phyloP scores from a whole-genome alignment of 2,329 filamentous ascomycete genomes.

The Aspergillus brasiliensis region DNA sequence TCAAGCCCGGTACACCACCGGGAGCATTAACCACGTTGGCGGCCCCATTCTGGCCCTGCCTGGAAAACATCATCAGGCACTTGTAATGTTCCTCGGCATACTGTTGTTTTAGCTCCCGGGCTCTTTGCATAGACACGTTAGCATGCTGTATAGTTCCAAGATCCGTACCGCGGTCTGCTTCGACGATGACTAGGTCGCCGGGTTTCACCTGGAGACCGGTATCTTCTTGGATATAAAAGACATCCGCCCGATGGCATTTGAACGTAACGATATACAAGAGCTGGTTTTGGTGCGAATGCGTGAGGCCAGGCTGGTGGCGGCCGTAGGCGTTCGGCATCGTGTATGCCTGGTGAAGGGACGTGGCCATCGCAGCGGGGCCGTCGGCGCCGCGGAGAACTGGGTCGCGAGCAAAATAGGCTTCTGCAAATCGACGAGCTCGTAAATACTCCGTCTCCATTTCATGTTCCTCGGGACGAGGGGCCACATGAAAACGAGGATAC shows the following conservation, averaged over 20 bases:
- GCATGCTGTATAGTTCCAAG: slow-evolving; percentile 88
- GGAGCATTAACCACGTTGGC: slow-evolving; percentile 43
- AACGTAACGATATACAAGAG: slow-evolving; percentile 81
- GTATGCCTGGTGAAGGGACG: slow-evolving; percentile 44
- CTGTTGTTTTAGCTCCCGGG: slow-evolving; percentile 85
- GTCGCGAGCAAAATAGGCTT: slow-evolving; percentile 48
- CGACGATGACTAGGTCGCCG: slow-evolving; percentile 94
- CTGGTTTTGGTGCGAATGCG: slow-evolving; percentile 45
- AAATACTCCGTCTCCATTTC: slow-evolving; percentile 41
- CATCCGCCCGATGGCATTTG: slow-evolving; percentile 92
- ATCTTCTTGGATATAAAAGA: slow-evolving; percentile 96
- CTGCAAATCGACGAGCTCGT: slow-evolving; percentile 44
- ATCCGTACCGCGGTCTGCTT: slow-evolving; percentile 94
- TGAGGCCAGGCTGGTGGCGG: slow-evolving; percentile 39
- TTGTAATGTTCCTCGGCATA: slow-evolving; percentile 95
- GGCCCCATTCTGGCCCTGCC: slow-evolving; percentile 60
- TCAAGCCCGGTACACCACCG: slow-evolving; percentile 65
- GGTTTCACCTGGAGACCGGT: slow-evolving; percentile 87
- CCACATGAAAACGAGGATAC: slow-evolving; percentile 41
- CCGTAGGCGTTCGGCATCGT: slow-evolving; percentile 41
- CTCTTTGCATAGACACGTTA: slow-evolving; percentile 83
- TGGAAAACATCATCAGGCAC: slow-evolving; percentile 98
- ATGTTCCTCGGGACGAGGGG: slow-evolving; percentile 33
- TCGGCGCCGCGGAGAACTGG: slow-evolving; percentile 38
- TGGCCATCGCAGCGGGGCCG: slow-evolving; percentile 35